Base-by-base conservation (phyloP, 1,284 basidiomycete genomes). In the Baeospora myosura region DNA sequence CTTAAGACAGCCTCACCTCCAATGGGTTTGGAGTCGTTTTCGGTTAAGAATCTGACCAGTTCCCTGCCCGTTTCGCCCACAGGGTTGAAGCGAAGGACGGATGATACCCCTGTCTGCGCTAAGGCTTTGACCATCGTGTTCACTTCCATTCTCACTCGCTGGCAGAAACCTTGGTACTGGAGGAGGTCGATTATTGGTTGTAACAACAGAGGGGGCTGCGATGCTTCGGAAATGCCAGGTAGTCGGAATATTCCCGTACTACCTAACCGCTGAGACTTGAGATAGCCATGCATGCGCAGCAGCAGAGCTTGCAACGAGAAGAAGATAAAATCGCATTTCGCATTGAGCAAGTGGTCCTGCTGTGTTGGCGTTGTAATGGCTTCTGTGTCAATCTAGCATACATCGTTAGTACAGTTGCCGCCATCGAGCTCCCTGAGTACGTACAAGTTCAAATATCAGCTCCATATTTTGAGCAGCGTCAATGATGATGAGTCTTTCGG, bases 101-200 rank as follows among this genome's bases (percentile, higher is more conserved):
- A 71, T 7, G 67, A 56, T n/a, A 89, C 71, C 2, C 80, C 78
- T 0, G 71, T 76, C 30, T 49, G 57, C 16, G 57, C 59, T 39
- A 89, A 58, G 2, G 74, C 74, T 21, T 47, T 41, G 4, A 66
- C 64, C 38, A 78, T 67, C 47, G 66, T 69, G 34, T 63, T 58
- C 24, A 88, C 59, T 61, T 87, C 81, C 1, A 58, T 46, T 41
- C 72, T 69, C 30, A 88, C 66, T 44, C 78, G 69, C 42, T 70
- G 57, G 53, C 80, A 82, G 56, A 89, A 88, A 16, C 75, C 74
- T 50, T 76, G 73, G 53, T 88, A 89, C 58, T 88, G 86, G 28
- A 88, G 59, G 17, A 87, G 52, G 54, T 87, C 82, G 47, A 88
- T 78, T 45, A 88, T 65, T 0, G 82, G 83, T 38, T 80, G 80